Evolutionary conservation across 176 grass and related monocot genomes (phyloP), one percentile per base, ranked within the genome.

Genomic region (Elaeis guineensis): DNA sequence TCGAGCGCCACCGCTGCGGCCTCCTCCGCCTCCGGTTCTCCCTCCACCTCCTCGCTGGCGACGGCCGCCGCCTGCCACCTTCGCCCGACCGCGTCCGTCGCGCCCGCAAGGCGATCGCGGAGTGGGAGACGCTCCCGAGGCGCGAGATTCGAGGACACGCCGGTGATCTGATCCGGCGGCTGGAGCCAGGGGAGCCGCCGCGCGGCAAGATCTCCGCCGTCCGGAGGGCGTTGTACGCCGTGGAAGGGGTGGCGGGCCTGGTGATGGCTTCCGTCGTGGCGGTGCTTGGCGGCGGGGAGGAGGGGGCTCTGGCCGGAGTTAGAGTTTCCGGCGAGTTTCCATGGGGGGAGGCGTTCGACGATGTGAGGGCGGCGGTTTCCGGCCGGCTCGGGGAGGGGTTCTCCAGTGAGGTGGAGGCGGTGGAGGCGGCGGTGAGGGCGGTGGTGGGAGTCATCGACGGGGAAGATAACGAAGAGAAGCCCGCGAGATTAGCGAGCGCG

Each of bases 31-130:
- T 81, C 18, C 61, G 68, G 6, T 63, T 70, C 66, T 70, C 44
- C 16, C 66, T 62, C 65, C 58, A 39, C 25, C 59, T 48, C 57
- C 71, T 70, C 17, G 16, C 70, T 26, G 29, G 22, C 4, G 55
- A 5, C 19, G 17, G 15, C 19, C 19, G 21, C 26, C 23, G 51
- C 16, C 16, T 62, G 17, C 35, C 35, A 44, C 35, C 11, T 12
- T 12, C 35, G 9, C 2, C 35, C 9, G 35, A 44, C 35, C 35
- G 35, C 35, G 11, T 44, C 11, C n/a, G 58, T 9, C 59, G 63
- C 6, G 78, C 70, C 15, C 44, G 63, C 19, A 61, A 71, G 49
- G 35, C 59, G 51, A 60, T 75, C 30, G 61, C 65, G 44, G 71
- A 65, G 39, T 70, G 71, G 78, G 21, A 55, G 18, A 17, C 25